Percentiles rank a stretch among this genome's conserved stretches.
phyloP scores from a whole-genome alignment of 306 rosid genomes.

The Gleditsia sinensis region DNA sequence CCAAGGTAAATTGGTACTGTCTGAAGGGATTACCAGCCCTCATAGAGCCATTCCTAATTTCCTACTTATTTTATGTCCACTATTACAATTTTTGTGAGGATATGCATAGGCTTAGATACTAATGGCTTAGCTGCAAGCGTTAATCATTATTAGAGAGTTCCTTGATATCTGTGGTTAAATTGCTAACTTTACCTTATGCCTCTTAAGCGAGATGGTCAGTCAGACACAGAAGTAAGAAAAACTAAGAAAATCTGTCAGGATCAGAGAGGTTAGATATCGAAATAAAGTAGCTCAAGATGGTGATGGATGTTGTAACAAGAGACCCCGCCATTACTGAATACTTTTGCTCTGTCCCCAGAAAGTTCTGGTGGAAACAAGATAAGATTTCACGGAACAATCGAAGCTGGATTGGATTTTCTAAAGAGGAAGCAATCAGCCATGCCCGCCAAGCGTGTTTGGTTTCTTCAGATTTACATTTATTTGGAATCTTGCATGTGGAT shows the following conservation, averaged over 20 bases:
- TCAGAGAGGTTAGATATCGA: not conserved
- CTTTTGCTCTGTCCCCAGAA: slow-evolving; percentile 19
- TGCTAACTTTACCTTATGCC: not conserved
- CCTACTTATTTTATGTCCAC: slow-evolving; percentile 16
- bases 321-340: slow-evolving; percentile 27
- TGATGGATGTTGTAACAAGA: not conserved
- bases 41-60: slow-evolving; percentile 26
- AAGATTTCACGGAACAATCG: slow-evolving; percentile 22
- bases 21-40: slow-evolving; percentile 32
- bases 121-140: slow-evolving; percentile 22
- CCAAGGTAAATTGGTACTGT: slow-evolving; percentile 36
- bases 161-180: not conserved
- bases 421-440: slow-evolving; percentile 1
- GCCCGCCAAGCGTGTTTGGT: slow-evolving; percentile 15
- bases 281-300: slow-evolving; percentile 11
- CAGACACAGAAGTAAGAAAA: not conserved
- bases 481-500: slow-evolving; percentile 11
- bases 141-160: not conserved
- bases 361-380: slow-evolving; percentile 2
- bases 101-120: not conserved
- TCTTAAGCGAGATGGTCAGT: not conserved
- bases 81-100: not conserved
- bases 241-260: not conserved
- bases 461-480: slow-evolving; percentile 25
- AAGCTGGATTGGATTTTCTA: not conserved